phyloP scores from a whole-genome alignment of 2,329 filamentous ascomycete species.

The Fusarium nygamai region DNA sequence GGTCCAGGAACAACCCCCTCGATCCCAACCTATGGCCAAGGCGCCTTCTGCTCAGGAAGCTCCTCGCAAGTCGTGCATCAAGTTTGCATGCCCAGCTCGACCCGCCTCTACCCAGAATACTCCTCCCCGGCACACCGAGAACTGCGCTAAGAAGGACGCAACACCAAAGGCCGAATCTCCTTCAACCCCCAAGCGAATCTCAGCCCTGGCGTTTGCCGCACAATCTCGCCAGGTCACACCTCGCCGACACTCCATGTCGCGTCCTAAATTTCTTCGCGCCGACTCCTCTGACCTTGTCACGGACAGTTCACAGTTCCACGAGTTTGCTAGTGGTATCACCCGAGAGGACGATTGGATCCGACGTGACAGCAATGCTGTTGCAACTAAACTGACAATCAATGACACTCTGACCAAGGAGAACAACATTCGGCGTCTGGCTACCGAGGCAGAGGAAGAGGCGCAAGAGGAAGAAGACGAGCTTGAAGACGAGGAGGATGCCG shows the following conservation, averaged over 20 bases:
- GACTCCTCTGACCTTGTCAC: constrained; percentile 60
- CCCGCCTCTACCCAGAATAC: constrained; percentile 56
- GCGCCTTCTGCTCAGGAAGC: constrained; percentile 50
- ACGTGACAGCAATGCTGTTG: constrained; percentile 70
- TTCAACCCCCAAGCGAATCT: constrained; percentile 46
- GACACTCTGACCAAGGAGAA: constrained; percentile 93
- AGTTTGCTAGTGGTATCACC: constrained; percentile 85
- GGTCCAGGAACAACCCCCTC: constrained; percentile 53
- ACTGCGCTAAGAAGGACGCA: constrained; percentile 10
- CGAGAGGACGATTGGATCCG: constrained; percentile 92
- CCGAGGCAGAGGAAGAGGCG: constrained; percentile 92
- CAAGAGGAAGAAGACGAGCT: constrained; percentile 73
- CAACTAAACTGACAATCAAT: constrained; percentile 82
- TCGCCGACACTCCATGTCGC: constrained; percentile 37
- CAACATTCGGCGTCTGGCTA: constrained; percentile 82
- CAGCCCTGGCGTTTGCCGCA: constrained; percentile 38
- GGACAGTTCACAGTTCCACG: constrained; percentile 79
- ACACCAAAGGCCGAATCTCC: constrained; percentile 41
- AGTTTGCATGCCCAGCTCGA: constrained; percentile 76
- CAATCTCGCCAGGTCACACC: constrained; percentile 40
- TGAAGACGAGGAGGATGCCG: constrained; percentile 86
- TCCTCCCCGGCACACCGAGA: constrained; percentile 43
- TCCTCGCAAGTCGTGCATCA: constrained; percentile 71
- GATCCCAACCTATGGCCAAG: constrained; percentile 48
- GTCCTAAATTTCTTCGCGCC: constrained; percentile 61